Evolutionary conservation across 164 flowering plant genomes (phyloP).

Genomic region (Annona cherimola): DNA sequence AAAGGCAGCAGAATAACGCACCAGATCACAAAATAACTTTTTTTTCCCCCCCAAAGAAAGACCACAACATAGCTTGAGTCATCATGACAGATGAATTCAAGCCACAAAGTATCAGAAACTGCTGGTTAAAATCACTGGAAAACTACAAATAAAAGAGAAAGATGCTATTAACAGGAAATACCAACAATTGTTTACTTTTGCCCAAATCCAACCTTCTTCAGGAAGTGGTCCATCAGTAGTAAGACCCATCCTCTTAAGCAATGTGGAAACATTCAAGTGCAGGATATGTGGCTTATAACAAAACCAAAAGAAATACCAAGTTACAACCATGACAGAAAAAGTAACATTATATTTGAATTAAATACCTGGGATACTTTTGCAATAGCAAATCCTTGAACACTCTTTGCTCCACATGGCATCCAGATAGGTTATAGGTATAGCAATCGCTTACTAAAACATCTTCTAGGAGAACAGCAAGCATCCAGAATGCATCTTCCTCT

Average conservation of each 20-base stretch:
- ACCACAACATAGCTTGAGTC: not conserved
- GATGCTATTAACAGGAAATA: not conserved
- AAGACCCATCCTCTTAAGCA: not conserved
- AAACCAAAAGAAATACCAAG: not conserved
- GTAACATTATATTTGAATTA: not conserved
- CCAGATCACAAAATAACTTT: not conserved
- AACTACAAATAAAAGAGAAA: no score
- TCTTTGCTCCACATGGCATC: constrained; percentile 94
- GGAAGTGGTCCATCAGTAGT: not conserved
- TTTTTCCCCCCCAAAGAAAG: not conserved
- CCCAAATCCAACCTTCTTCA: not conserved
- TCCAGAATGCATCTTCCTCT: constrained; percentile 97
- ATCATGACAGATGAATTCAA: no score
- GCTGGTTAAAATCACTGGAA: not conserved
- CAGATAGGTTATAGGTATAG: constrained; percentile 83
- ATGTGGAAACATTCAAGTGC: not conserved
- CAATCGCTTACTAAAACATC: constrained; percentile 87
- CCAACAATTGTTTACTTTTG: no score
- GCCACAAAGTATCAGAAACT: not conserved
- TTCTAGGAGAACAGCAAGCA: constrained; percentile 90
- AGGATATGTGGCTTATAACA: not conserved
- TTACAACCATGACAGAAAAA: not conserved
- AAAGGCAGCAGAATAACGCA: not conserved
- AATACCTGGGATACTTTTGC: constrained; percentile 75
- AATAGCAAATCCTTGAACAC: constrained; percentile 82